Conservation (phyloP, 208 protist species). For the Trichomonas gallinae region DNA sequence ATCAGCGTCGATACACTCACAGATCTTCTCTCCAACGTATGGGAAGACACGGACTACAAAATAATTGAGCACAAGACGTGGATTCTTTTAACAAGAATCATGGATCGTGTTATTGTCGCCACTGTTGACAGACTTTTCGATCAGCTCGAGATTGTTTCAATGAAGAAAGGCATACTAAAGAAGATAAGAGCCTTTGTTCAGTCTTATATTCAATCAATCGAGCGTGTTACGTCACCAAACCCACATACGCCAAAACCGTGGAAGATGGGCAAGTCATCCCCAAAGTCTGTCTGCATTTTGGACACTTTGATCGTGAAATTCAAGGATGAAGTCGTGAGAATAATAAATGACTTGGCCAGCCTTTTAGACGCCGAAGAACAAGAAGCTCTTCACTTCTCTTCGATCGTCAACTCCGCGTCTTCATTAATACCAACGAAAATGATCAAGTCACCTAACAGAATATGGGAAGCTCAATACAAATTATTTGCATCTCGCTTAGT, state of each 20-base stretch:
- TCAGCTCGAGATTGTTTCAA: background rate
- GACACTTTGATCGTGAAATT: background rate
- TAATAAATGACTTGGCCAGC: background rate
- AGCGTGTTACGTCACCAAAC: background rate
- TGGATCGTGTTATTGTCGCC: background rate
- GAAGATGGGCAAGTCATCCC: background rate
- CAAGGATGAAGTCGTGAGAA: background rate
- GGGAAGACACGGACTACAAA: background rate
- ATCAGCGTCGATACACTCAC: background rate
- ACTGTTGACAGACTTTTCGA: background rate
- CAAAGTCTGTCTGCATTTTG: background rate
- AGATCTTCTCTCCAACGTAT: background rate
- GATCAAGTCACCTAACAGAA: background rate
- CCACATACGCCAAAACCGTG: background rate
- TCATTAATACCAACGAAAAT: background rate
- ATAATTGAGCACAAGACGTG: background rate
- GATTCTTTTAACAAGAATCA: background rate
- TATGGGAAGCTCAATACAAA: constrained; percentile 11
- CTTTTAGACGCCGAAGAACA: background rate
- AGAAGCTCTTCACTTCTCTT: background rate
- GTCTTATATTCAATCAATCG: background rate
- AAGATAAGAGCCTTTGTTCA: background rate
- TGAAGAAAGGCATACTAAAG: background rate
- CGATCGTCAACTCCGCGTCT: background rate
- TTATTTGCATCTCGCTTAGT: background rate